Evolutionary conservation across 345 rosid genomes (phyloP).

Genomic region (Hypericum perforatum): DNA sequence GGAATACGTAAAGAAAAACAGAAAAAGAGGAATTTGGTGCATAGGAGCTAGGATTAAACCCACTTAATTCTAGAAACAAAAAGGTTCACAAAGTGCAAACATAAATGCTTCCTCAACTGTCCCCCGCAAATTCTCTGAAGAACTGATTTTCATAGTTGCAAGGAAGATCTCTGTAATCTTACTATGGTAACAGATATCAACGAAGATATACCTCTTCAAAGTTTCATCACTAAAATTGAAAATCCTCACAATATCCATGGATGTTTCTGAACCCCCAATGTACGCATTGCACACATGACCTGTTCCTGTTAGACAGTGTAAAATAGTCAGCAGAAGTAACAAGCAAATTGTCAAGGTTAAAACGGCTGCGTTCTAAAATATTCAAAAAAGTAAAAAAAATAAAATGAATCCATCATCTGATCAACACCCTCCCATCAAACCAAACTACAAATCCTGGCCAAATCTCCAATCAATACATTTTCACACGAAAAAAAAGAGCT

Average conservation of each 20-base stretch:
- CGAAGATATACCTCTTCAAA: constrained; percentile 48
- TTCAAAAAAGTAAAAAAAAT: background rate
- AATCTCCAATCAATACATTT: background rate
- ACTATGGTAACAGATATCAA: constrained; percentile 10
- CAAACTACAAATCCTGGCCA: background rate
- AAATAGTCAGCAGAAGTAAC: constrained; percentile 11
- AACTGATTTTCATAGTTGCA: too few relatives aligned
- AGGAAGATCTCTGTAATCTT: background rate
- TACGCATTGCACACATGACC: constrained; percentile 68
- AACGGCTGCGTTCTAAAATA: background rate
- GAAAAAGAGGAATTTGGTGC: too few relatives aligned
- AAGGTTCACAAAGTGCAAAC: too few relatives aligned
- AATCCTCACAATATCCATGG: constrained; percentile 75
- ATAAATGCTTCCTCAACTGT: too few relatives aligned
- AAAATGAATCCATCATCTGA: background rate
- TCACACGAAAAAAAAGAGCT: background rate
- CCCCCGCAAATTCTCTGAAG: too few relatives aligned
- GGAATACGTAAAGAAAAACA: background rate
- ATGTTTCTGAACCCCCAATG: constrained; percentile 40
- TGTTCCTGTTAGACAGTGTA: constrained; percentile 36
- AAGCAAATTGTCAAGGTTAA: background rate
- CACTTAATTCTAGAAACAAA: too few relatives aligned
- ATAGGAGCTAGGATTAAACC: too few relatives aligned
- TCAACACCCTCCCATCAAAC: too few relatives aligned
- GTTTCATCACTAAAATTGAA: constrained; percentile 69